Evolutionary conservation across 495 filamentous ascomycete species (phyloP), one percentile per base, ranked within the genome.

Genomic region (Xylaria bambusicola): DNA sequence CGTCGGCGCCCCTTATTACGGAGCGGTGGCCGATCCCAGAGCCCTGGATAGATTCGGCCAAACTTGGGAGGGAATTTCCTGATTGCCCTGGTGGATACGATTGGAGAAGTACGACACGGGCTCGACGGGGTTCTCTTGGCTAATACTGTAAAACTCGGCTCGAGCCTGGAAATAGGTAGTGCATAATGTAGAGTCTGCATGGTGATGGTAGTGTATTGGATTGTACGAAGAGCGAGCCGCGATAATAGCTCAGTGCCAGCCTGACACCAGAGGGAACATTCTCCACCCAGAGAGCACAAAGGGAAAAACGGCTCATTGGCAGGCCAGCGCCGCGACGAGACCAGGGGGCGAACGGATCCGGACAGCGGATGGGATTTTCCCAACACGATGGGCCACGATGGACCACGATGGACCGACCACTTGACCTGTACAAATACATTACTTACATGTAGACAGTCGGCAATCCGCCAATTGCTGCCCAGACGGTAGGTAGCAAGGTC

Each of bases 131-230:
- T 23, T 38, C 50, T 36, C 33, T 58, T 58, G 55, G 35, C 45
- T 58, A 48, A 48, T 49, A 49, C 31, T 27, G 35, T 1, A 56
- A 21, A 49, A n/a, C 35, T 50, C 33, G 35, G 29, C 20, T 58
- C 35, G 36, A 58, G 29, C 56, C 36, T 50, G 56, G 47, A 58
- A 51, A 51, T 36, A 35, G 46, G 44, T 36, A 35, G 46, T 58
- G 56, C 56, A 58, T 58, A n/a, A 51, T n/a, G n/a, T n/a, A n/a
- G n/a, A 58, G 27, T 51, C 56, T 58, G 56, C 56, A 58, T 58
- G 56, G 29, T 33, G 20, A 51, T n/a, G n/a, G n/a, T n/a, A n/a
- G n/a, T n/a, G n/a, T n/a, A n/a, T n/a, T n/a, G n/a, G n/a, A 24
- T 50, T 27, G 33, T 41, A 31, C 15, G 33, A 52, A 23, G 24